Evolutionary conservation across 495 filamentous ascomycete genomes (phyloP).

Genomic region (Talaromyces adpressus): DNA sequence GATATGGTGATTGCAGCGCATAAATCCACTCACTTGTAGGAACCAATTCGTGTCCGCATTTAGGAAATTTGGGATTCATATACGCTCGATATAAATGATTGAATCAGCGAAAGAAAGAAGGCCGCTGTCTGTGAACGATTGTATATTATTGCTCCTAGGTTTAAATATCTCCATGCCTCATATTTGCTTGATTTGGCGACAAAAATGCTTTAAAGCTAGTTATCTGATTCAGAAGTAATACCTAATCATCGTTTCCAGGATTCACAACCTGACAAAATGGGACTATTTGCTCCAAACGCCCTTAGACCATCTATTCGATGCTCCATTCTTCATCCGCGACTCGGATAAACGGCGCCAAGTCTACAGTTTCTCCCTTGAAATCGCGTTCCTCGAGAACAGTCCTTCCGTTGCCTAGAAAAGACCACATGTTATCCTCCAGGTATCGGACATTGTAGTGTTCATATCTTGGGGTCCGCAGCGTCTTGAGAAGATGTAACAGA

Average conservation of each 20-base stretch:
- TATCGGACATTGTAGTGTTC: constrained; percentile 39
- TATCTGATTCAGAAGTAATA: neutral
- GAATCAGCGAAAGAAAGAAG: too few species aligned
- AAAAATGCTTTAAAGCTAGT: neutral
- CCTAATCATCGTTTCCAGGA: neutral
- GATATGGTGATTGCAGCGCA: too few species aligned
- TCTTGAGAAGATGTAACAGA: constrained; percentile 44
- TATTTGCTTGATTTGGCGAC: neutral
- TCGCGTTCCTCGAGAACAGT: constrained; percentile 10
- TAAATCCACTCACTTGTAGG: too few species aligned
- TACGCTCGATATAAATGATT: too few species aligned
- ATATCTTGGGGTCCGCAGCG: constrained; percentile 31
- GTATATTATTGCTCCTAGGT: neutral
- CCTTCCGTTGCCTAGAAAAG: constrained; percentile 19
- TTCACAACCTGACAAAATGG: neutral
- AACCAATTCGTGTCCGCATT: too few species aligned
- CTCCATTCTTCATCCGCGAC: neutral
- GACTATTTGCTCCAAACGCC: neutral
- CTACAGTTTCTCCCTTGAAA: neutral
- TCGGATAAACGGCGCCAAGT: neutral
- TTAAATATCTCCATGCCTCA: neutral
- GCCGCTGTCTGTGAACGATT: neutral
- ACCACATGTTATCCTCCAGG: constrained; percentile 15
- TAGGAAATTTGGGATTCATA: too few species aligned
- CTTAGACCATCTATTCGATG: neutral